Percentiles rank a stretch among this genome's conserved stretches.
Evolutionary conservation across 495 filamentous ascomycete species (phyloP).

Genomic region (Penicillium salamii): DNA sequence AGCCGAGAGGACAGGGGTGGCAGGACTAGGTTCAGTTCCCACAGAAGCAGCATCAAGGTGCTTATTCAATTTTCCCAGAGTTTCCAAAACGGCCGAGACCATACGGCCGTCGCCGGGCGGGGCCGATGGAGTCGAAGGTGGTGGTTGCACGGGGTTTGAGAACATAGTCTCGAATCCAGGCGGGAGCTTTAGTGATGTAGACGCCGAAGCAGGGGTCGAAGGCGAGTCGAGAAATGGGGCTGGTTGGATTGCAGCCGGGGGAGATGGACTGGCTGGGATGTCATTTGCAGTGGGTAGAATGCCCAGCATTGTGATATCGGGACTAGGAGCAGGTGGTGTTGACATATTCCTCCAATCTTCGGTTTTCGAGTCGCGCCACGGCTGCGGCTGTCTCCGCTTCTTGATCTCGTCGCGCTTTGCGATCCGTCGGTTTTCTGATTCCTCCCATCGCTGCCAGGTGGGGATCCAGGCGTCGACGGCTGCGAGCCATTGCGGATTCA

Average conservation of each 20-base stretch:
- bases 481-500: conserved; percentile 41
- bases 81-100: conserved; percentile 36
- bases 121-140: conserved; percentile 3
- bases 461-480: conserved; percentile 45
- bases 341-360: background rate
- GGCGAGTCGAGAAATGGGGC: background rate
- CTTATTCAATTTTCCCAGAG: conserved; percentile 38
- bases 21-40: conserved; percentile 8
- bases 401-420: conserved; percentile 41
- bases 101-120: conserved; percentile 17
- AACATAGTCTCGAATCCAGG: conserved; percentile 43
- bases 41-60: conserved; percentile 30
- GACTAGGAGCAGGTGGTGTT: background rate
- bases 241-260: background rate
- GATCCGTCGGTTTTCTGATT: conserved; percentile 38
- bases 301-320: conserved; percentile 4
- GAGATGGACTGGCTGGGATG: background rate
- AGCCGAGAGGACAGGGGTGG: conserved; percentile 23
- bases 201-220: background rate
- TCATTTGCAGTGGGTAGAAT: background rate
- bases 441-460: conserved; percentile 43
- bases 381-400: conserved; percentile 34
- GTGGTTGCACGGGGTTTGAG: conserved; percentile 11
- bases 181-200: conserved; percentile 26
- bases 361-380: background rate